Evolutionary conservation across 768 basidiomycete species (phyloP), one percentile per base, ranked within the genome.

Genomic region (Lepiota venenata): DNA sequence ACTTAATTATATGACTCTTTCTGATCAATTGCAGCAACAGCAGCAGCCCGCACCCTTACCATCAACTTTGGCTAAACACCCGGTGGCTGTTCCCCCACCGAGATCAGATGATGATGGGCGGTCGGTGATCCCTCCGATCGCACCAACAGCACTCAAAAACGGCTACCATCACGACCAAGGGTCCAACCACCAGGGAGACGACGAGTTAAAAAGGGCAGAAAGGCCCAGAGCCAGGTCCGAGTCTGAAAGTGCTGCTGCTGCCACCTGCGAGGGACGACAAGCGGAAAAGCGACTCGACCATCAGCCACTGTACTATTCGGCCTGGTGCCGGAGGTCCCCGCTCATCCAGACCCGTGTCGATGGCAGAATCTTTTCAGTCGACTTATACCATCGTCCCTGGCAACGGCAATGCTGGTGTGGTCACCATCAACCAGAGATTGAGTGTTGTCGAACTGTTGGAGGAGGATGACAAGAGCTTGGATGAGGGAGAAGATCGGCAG

Each of bases 201-300:
- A 52, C 32, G 52, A 57, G 35, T 37, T 25, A 16, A 44, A 42
- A 37, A 41, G 37, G 25, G 38, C 37, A 11, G 48, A 35, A 50
- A 50, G 53, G 5, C 45, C 52, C 8, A 45, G 52, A 12, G 44
- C 52, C 21, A 45, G 36, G 36, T 53, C 52, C 4, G 52, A 53
- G 2, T 53, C 52, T 2, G 52, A 54, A n/a, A 37, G 45, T 12
- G 36, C 21, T 66, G 4, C 47, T 1, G 52, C 40, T 62, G n/a
- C n/a, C n/a, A n/a, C n/a, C n/a, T n/a, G n/a, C n/a, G n/a, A 91
- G 86, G 71, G 89, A 91, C 58, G 74, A 76, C 29, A 87, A 88
- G 85, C 73, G 89, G 62, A 88, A 87, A 70, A 90, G 88, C 60
- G 89, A 92, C 67, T 84, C 89, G 5, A 90, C 88, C n/a, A 81